Evolutionary conservation across 805 yeast genomes (phyloP), one percentile per base, ranked within the genome.

Genomic region (Priceomyces castillae): DNA sequence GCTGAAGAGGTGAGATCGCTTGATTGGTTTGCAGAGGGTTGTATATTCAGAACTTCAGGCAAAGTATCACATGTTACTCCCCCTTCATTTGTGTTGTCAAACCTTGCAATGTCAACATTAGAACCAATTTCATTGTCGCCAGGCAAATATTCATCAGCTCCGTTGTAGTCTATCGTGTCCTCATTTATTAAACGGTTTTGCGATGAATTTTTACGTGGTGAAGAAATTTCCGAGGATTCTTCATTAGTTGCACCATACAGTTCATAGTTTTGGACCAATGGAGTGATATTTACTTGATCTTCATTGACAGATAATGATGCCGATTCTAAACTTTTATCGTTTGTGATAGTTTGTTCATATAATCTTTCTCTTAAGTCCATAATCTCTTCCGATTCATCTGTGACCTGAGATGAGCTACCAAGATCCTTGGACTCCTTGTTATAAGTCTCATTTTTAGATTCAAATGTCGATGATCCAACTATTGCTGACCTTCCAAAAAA

Each of bases 401-500:
- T 65, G 7, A 59, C 46, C 15, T 37, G 26, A 6, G 54, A 45
- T 3, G 53, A 43, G 16, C 52, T 39, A 30, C 37, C 43, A 26
- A 42, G 12, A 10, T 23, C 41, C 20, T 48, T 43, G 14, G 36
- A 33, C 37, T 49, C 50, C 28, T 43, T 43, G 39, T 51, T 52
- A 23, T 36, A 28, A 17, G 33, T 36, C n/a, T 25, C 26, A 10
- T 30, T 35, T 19, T 40, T 42, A 16, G 42, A 44, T 30, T 31
- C 43, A 39, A 53, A 54, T 0, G 69, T 55, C 11, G 69, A 63
- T 1, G 72, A 54, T 1, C 71, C 74, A 1, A 55, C 49, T 19
- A 45, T 47, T 7, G 48, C 33, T 1, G 68, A 50, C 43, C 75
- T 53, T 0, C 85, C 86, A 54, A 83, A 82, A 50, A 82, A 82